Evolutionary conservation across 257 asterid species (phyloP).

Genomic region (Petrea volubilis): DNA sequence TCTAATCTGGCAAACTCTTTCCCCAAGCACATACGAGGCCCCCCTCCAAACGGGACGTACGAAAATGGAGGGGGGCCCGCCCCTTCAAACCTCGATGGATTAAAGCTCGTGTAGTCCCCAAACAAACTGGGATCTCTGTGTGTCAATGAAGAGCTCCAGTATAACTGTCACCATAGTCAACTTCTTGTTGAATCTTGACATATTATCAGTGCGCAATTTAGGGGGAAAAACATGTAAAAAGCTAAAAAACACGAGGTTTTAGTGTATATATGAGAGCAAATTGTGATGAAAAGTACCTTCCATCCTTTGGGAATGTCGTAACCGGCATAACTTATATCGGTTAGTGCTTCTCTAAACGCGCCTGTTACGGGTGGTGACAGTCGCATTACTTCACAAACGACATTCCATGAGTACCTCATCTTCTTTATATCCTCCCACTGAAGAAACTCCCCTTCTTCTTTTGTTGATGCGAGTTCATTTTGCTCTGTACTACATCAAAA

Average conservation of each 20-base stretch:
- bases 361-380: constrained; percentile 62
- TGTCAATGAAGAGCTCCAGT: constrained; percentile 54
- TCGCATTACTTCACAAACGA: constrained; percentile 58
- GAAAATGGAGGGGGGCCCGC: constrained; percentile 60
- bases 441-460: constrained; percentile 46
- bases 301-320: constrained; percentile 84
- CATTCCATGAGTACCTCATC: constrained; percentile 87
- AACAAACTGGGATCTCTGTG: constrained; percentile 47
- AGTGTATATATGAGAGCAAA: neutral
- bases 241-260: neutral
- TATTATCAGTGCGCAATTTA: no score
- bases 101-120: constrained; percentile 31
- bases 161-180: constrained; percentile 39
- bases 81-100: constrained; percentile 73
- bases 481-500: constrained; percentile 49
- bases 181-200: no score
- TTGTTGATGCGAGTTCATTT: constrained; percentile 49
- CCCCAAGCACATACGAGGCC: constrained; percentile 73
- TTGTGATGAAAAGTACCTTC: constrained; percentile 55
- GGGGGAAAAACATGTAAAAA: no score
- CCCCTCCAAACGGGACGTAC: constrained; percentile 75
- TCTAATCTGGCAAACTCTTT: constrained; percentile 66
- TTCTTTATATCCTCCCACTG: constrained; percentile 84
- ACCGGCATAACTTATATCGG: constrained; percentile 58
- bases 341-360: constrained; percentile 61